Percentiles rank a stretch among this genome's conserved stretches.
Evolutionary conservation across 2,329 filamentous ascomycete genomes (phyloP).

Genomic region (Dissoconium aciculare): DNA sequence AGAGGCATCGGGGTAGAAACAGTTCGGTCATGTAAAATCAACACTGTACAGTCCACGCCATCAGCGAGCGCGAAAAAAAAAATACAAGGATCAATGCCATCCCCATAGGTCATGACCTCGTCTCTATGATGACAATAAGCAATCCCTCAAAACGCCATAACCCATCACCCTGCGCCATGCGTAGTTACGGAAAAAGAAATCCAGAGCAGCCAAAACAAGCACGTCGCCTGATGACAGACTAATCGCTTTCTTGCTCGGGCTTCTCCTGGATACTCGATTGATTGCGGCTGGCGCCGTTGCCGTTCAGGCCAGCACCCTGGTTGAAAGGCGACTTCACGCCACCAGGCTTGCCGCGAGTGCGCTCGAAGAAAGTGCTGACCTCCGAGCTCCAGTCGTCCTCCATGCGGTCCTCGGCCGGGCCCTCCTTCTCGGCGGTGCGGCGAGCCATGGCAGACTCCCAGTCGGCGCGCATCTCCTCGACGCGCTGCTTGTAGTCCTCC

Average conservation of each 20-base stretch:
- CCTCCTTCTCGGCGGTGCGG: constrained; percentile 36
- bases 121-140: no score
- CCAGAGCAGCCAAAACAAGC: no score
- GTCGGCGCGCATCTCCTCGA: constrained; percentile 58
- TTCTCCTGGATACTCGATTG: constrained; percentile 11
- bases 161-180: no score
- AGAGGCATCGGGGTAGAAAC: no score
- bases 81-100: no score
- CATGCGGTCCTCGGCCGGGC: constrained; percentile 23
- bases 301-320: constrained; percentile 4
- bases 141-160: no score
- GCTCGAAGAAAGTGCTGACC: constrained; percentile 40
- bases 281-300: constrained; percentile 4
- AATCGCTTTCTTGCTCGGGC: constrained; percentile 7
- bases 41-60: no score
- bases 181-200: no score
- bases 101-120: no score
- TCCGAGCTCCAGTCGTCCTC: constrained; percentile 36
- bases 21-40: no score
- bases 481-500: constrained; percentile 62
- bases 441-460: constrained; percentile 42
- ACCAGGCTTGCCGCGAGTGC: constrained; percentile 24
- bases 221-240: no score
- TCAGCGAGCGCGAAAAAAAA: no score
- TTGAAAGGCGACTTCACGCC: constrained; percentile 6